These are phyloP conservation scores for Argentina anserina DNA, from an alignment of 306 rosid genomes.

Conservation along the genomic window DNA sequence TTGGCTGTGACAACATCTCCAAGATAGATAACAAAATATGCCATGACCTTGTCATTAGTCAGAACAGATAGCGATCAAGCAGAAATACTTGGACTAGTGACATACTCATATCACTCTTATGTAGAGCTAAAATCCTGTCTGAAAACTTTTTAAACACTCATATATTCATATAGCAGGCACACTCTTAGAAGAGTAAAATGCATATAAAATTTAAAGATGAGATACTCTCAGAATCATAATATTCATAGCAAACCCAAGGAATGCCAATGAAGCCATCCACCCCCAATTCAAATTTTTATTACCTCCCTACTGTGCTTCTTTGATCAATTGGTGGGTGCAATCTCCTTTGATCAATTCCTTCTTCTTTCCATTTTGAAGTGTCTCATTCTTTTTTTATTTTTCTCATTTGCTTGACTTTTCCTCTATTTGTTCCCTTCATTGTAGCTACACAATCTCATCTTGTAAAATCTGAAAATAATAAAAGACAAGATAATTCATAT, in stretches of 20 bases:
- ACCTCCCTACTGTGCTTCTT: not conserved
- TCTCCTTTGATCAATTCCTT: no score
- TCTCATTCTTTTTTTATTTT: no score
- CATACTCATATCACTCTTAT: not conserved
- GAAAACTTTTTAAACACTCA: not conserved
- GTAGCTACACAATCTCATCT: no score
- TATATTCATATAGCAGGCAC: not conserved
- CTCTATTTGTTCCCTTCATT: no score
- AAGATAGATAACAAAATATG: constrained; percentile 86
- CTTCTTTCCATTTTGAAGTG: no score
- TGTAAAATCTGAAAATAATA: no score
- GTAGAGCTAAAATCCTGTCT: not conserved
- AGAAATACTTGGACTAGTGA: not conserved
- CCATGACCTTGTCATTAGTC: not conserved
- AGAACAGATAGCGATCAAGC: not conserved
- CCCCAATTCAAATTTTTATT: not conserved
- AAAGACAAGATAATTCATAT: no score
- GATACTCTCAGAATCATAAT: not conserved
- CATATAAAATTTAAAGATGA: not conserved
- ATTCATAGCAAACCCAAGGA: not conserved
- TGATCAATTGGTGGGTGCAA: no score
- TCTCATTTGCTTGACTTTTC: no score
- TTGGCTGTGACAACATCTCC: constrained; percentile 89
- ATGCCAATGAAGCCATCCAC: not conserved
- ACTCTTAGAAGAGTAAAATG: not conserved